Percentiles rank a stretch among this genome's conserved stretches.
These are phyloP conservation scores for Phyllachora maydis DNA, from an alignment of 2,329 filamentous ascomycete species.

Conservation along the genomic window DNA sequence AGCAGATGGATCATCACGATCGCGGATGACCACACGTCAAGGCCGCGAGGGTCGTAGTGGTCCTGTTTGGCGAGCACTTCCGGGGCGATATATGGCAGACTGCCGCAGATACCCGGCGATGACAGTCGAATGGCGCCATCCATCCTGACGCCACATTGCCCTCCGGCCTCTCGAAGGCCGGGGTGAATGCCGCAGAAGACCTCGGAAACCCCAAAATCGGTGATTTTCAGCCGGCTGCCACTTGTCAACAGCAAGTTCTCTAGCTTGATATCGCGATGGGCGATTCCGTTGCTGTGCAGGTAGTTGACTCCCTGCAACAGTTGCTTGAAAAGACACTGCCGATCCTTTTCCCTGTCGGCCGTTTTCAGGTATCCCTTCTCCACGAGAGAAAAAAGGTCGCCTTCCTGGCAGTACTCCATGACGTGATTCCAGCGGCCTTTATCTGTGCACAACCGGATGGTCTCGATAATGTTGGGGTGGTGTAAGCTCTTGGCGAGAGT, in stretches of 20 bases:
- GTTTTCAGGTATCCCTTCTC: constrained; percentile 46
- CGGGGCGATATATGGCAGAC: constrained; percentile 70
- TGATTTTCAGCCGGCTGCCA: constrained; percentile 72
- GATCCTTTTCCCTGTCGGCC: constrained; percentile 45
- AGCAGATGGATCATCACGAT: constrained; percentile 65
- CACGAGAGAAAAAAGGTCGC: constrained; percentile 60
- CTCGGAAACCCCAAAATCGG: constrained; percentile 78
- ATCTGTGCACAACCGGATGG: constrained; percentile 54
- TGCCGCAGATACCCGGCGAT: constrained; percentile 64
- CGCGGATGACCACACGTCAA: constrained; percentile 75
- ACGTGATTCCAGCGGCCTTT: constrained; percentile 70
- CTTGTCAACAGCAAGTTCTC: constrained; percentile 68
- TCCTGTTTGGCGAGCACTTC: constrained; percentile 54
- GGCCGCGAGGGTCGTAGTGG: constrained; percentile 49
- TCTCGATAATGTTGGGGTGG: constrained; percentile 76
- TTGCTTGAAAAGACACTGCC: constrained; percentile 77
- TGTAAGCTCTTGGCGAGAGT: constrained; percentile 69
- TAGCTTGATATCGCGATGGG: constrained; percentile 78
- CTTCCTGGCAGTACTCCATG: constrained; percentile 78
- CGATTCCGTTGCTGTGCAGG: constrained; percentile 65
- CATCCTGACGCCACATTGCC: constrained; percentile 56
- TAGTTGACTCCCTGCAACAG: constrained; percentile 66
- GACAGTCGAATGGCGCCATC: constrained; percentile 50
- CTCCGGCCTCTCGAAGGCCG: constrained; percentile 50
- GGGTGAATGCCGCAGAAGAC: constrained; percentile 71